phyloP scores from a whole-genome alignment of 2,329 filamentous ascomycete genomes.

The Penicillium sp. region DNA sequence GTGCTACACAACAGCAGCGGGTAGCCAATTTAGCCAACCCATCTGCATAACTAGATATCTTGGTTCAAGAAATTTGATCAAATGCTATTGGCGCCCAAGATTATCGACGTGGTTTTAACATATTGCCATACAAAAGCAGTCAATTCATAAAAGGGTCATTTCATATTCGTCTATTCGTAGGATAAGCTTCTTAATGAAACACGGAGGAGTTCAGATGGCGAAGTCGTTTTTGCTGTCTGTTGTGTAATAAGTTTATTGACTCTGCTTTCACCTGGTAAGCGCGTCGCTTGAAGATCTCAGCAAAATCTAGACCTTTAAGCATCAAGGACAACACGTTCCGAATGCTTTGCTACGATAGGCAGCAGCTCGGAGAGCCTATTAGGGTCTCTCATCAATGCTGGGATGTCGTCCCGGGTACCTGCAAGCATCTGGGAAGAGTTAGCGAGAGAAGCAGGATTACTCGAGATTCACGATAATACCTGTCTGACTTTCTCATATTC shows the following conservation, averaged over 20 bases:
- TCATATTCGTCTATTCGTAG: neutral
- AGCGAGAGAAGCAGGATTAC: neutral
- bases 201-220: neutral
- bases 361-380: conserved; percentile 70
- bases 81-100: neutral
- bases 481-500: conserved; percentile 72
- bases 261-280: neutral
- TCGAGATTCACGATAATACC: conserved; percentile 47
- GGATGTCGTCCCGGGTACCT: conserved; percentile 67
- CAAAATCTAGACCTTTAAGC: conserved; percentile 8
- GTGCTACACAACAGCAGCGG: neutral
- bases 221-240: neutral
- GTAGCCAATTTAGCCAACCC: neutral
- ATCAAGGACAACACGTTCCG: conserved; percentile 54
- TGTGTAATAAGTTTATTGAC: neutral
- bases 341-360: conserved; percentile 65
- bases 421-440: conserved; percentile 45
- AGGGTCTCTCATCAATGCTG: conserved; percentile 73
- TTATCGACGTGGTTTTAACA: neutral
- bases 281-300: neutral
- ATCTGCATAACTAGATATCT: neutral
- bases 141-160: neutral
- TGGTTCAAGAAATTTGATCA: neutral
- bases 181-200: neutral
- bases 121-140: neutral